A percentile compares a stretch with the other conserved stretches of the same genome.
Conservation (phyloP, 2,329 filamentous ascomycete species). For the Beauveria sp. region DNA sequence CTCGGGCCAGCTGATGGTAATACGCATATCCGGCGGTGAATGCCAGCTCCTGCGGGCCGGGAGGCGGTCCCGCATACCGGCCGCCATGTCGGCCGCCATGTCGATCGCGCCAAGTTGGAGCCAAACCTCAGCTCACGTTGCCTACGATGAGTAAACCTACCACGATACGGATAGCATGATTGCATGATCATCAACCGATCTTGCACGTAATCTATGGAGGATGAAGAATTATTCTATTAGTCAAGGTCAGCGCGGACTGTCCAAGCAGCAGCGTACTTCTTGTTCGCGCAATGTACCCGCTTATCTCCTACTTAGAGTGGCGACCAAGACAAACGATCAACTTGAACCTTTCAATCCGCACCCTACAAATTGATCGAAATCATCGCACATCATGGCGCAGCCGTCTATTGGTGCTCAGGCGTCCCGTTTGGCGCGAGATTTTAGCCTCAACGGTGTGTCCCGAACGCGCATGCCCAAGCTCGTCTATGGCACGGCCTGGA, state of each 20-base stretch:
- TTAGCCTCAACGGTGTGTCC: conserved; percentile 23
- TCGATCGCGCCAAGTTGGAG: neutral
- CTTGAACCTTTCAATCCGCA: neutral
- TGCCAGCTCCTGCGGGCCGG: neutral
- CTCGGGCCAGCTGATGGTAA: neutral
- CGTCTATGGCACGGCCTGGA: conserved; percentile 83
- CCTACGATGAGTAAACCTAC: too few species aligned
- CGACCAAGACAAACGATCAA: neutral
- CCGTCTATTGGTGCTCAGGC: conserved; percentile 19
- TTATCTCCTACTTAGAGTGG: neutral
- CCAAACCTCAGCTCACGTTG: neutral
- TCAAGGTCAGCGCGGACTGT: neutral
- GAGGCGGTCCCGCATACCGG: neutral
- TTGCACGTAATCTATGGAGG: too few species aligned
- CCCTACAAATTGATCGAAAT: neutral
- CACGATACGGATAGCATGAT: too few species aligned
- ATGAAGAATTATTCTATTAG: neutral
- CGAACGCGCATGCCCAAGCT: conserved; percentile 41
- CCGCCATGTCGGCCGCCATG: neutral
- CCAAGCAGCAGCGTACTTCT: neutral
- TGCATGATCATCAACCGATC: too few species aligned
- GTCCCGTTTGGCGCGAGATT: conserved; percentile 26
- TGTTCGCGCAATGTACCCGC: neutral
- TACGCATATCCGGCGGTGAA: neutral
- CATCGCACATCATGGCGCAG: conserved; percentile 14